Conservation (phyloP, 2,329 filamentous ascomycete species). For the Apiospora aurea region DNA sequence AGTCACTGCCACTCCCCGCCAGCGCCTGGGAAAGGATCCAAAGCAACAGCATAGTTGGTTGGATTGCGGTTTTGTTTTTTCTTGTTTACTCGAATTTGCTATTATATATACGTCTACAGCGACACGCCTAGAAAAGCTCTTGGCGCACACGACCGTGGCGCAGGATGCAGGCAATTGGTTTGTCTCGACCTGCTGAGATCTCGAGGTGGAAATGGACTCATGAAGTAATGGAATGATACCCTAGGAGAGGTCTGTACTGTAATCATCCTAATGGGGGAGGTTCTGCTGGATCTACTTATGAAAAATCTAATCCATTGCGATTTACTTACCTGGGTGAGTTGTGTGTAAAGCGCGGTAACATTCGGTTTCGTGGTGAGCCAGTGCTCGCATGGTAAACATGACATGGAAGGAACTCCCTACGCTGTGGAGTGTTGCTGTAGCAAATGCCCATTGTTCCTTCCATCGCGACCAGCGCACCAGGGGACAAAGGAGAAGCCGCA, state of each 20-base stretch:
- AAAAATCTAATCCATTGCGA: background rate
- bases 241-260: slow-evolving; percentile 19
- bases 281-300: slow-evolving; percentile 3
- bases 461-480: background rate
- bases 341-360: background rate
- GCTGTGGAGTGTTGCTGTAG: background rate
- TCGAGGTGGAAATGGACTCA: slow-evolving; percentile 2
- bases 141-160: background rate
- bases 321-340: background rate
- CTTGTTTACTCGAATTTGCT: background rate
- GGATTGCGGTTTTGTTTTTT: background rate
- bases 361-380: too few species aligned
- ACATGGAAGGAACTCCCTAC: background rate
- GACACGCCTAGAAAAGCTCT: background rate
- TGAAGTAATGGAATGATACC: slow-evolving; percentile 20
- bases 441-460: slow-evolving; percentile 1
- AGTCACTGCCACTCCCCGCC: slow-evolving; percentile 37
- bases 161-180: slow-evolving; percentile 4
- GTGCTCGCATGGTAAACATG: background rate
- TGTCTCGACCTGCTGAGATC: background rate
- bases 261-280: background rate
- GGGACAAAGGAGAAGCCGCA: background rate
- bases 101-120: background rate
- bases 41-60: background rate
- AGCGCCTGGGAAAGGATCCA: background rate